A percentile compares a stretch with the other conserved stretches of the same genome.
Conservation (phyloP, 495 filamentous ascomycete species). For the Penicillium macrosclerotiorum region DNA sequence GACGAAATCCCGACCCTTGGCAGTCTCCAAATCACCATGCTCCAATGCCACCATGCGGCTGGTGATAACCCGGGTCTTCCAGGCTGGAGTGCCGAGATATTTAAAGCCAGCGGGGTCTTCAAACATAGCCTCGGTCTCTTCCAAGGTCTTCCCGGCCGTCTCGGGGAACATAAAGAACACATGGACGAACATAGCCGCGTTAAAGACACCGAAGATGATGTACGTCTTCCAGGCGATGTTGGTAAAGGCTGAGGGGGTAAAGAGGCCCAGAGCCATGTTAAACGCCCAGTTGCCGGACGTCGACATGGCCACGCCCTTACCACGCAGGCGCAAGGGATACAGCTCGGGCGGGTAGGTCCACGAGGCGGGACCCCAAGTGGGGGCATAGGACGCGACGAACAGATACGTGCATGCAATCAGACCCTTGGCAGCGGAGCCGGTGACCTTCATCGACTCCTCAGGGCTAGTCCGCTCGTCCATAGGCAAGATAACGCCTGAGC, state of each 20-base stretch:
- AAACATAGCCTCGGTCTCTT: constrained; percentile 59
- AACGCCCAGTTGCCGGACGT: constrained; percentile 73
- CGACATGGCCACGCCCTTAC: constrained; percentile 65
- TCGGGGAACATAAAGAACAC: constrained; percentile 71
- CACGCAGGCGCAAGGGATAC: constrained; percentile 71
- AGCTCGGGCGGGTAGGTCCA: constrained; percentile 79
- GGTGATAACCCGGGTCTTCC: constrained; percentile 66
- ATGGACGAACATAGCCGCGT: constrained; percentile 58
- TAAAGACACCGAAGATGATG: constrained; percentile 73
- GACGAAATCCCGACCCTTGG: background rate
- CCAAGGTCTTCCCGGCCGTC: constrained; percentile 66
- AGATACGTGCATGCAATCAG: constrained; percentile 54
- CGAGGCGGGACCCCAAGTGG: constrained; percentile 59
- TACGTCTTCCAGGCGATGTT: constrained; percentile 73
- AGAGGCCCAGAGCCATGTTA: constrained; percentile 71
- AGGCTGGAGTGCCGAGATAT: constrained; percentile 66
- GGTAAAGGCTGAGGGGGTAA: constrained; percentile 66
- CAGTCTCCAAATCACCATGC: constrained; percentile 17
- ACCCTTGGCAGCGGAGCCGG: constrained; percentile 28
- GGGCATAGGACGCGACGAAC: background rate
- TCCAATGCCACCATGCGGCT: constrained; percentile 23
- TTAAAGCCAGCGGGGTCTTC: constrained; percentile 52
- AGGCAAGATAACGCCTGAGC: constrained; percentile 52
- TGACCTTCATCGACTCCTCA: constrained; percentile 22
- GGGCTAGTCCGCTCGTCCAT: too few species aligned